Evolutionary conservation across 1,284 basidiomycete species (phyloP).

Genomic region (Tremellales sp.): DNA sequence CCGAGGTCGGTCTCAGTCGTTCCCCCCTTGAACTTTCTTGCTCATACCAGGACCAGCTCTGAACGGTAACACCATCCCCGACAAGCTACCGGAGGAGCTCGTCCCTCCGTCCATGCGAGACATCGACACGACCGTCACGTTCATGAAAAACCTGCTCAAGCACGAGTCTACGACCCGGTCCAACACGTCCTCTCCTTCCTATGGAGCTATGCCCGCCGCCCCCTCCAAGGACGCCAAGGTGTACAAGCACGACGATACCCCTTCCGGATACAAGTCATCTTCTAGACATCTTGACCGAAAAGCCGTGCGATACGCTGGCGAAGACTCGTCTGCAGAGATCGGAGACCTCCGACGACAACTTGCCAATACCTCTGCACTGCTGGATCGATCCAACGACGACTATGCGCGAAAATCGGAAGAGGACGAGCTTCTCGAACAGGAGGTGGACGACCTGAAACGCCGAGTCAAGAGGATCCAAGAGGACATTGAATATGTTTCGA

Average conservation of each 20-base stretch:
- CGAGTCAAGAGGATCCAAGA: conserved; percentile 85
- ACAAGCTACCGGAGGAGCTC: conserved; percentile 80
- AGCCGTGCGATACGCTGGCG: conserved; percentile 69
- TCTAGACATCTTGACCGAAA: conserved; percentile 84
- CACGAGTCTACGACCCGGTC: conserved; percentile 68
- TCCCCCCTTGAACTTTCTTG: background rate
- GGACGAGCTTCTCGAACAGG: conserved; percentile 83
- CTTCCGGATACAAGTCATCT: conserved; percentile 67
- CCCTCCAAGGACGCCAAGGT: conserved; percentile 81
- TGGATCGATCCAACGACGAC: conserved; percentile 68
- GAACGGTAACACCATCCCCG: conserved; percentile 89
- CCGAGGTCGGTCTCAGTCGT: conserved; percentile 71
- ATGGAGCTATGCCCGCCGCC: conserved; percentile 51
- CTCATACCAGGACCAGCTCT: conserved; percentile 57
- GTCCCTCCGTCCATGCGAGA: conserved; percentile 89
- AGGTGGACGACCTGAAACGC: conserved; percentile 83
- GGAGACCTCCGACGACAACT: conserved; percentile 84
- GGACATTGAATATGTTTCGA: conserved; percentile 84
- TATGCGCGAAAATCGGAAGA: conserved; percentile 63
- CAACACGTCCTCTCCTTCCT: conserved; percentile 55
- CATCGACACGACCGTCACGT: conserved; percentile 85
- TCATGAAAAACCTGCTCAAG: conserved; percentile 84
- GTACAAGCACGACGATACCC: conserved; percentile 77
- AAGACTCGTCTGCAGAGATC: conserved; percentile 69
- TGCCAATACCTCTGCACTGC: conserved; percentile 72